Evolutionary conservation across 805 yeast genomes (phyloP), one percentile per base, ranked within the genome.

Genomic region (Wickerhamiella musiphila): DNA sequence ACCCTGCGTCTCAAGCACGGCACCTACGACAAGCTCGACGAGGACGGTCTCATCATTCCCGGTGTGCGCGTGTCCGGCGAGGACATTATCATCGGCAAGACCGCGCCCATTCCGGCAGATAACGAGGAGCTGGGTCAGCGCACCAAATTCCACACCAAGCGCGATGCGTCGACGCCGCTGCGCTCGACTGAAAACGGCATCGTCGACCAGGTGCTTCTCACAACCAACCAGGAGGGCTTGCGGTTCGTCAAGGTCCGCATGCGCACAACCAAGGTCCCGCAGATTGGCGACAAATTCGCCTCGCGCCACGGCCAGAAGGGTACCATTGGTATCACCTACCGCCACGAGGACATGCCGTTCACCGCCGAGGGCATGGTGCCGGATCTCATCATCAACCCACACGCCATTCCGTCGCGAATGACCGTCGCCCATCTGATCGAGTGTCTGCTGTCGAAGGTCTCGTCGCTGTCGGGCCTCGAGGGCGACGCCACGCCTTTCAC

Each of bases 401-500:
- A 90, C 60, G 98, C 96, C 53, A 90, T 90, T 69, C 99, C 99
- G 46, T 90, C 99, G 36, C 95, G 99, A 70, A 90, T 90, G 99
- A 90, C 99, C 25, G 98, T 90, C 39, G 99, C 98, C 31, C 96
- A 90, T 66, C 76, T 90, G 65, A 86, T 90, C 58, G 99, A 90
- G 65, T 90, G 98, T 77, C 65, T 90, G 56, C 64, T 90, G 47
- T 78, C 93, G 31, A 90, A 90, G 60, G 96, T 90, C 26, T 84
- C 95, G 4, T 73, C 96, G 2, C 65, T 90, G 46, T 75, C 93
- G 29, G 98, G 96, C 51, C 68, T 79, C 49, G 99, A 90, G 59
- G 98, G 98, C 67, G 99, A 90, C 58, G 98, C 99, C 5, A 83
- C 96, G 5, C 99, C 99, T 30, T 90, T 90, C 54, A 90, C 96